phyloP scores from a whole-genome alignment of 805 yeast species.

The Lachancea kluyveri region DNA sequence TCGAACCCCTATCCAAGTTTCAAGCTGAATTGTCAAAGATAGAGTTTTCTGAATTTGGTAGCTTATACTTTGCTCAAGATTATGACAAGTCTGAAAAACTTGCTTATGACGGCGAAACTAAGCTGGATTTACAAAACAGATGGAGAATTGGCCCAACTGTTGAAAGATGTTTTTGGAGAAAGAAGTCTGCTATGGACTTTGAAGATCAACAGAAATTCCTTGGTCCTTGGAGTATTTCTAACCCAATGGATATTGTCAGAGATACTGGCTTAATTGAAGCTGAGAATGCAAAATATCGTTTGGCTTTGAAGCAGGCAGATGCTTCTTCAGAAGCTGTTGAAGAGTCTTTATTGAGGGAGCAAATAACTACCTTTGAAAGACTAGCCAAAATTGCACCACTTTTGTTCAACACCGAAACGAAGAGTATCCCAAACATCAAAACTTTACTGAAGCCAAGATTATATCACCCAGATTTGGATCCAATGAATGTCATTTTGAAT shows the following conservation, averaged over 20 bases:
- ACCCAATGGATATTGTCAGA: slow-evolving; percentile 55
- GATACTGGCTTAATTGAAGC: slow-evolving; percentile 63
- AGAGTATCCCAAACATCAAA: slow-evolving; percentile 53
- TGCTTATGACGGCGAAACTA: slow-evolving; percentile 59
- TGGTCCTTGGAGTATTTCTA: slow-evolving; percentile 70
- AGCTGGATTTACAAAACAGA: slow-evolving; percentile 46
- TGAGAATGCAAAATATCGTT: slow-evolving; percentile 49
- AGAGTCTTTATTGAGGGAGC: slow-evolving; percentile 40
- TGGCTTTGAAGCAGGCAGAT: slow-evolving; percentile 50
- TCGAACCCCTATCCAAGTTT: slow-evolving; percentile 68
- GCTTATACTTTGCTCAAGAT: slow-evolving; percentile 74
- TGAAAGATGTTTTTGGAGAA: slow-evolving; percentile 73
- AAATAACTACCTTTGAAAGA: slow-evolving; percentile 56
- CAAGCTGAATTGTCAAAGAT: slow-evolving; percentile 48
- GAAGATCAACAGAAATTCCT: slow-evolving; percentile 42
- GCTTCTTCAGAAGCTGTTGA: slow-evolving; percentile 40
- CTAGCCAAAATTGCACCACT: slow-evolving; percentile 49
- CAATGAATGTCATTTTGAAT: slow-evolving; percentile 70
- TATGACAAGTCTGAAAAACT: slow-evolving; percentile 35
- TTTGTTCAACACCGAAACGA: slow-evolving; percentile 48
- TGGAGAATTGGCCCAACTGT: slow-evolving; percentile 91
- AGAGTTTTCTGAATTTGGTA: slow-evolving; percentile 70
- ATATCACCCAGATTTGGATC: slow-evolving; percentile 80
- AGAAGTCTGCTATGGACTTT: slow-evolving; percentile 48
- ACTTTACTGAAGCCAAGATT: slow-evolving; percentile 69